Base-by-base conservation (phyloP, 257 asterid genomes). In the Osmanthus fragrans region DNA sequence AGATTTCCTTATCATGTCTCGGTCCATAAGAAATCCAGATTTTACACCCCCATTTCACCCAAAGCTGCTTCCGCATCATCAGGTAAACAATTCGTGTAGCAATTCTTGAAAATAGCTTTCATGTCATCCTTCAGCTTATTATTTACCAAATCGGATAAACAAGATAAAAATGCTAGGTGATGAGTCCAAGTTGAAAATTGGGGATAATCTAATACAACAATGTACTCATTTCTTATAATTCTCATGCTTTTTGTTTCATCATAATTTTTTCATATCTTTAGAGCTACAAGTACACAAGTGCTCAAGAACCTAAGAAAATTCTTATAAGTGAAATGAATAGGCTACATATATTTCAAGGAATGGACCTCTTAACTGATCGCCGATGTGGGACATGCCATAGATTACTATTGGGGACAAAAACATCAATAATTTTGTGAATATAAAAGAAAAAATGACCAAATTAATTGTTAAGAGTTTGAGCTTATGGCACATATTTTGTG, bases 61-160 rank as follows among this genome's bases (percentile, higher is more conserved):
- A 89, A 34, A 71, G 88, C 85, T 71, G 86, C 86, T 75, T 77
- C 91, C 8, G 88, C 92, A 73, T 82, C 87, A 79, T 74, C 92
- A 34, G 97, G 98, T 90, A 80, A 81, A 73, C 6, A 19, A 71
- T 58, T 27, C 71, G 13, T 51, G 51, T 45, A 12, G 49, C 66
- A 33, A 6, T 63, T 79, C n/a, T 12, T 67, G 30, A 13, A 23
- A 42, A 42, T 42, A 42, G 49, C 16, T 42, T 42, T 12, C 16
- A 11, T 42, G 16, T 42, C 49, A 11, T 42, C 16, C 49, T 42
- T 42, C 16, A 42, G 49, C 49, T 42, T 2, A 10, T 42, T 7
- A 37, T 37, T 7, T 37, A 42, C 16, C 49, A 11, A 42, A 42
- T 42, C 0, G 49, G 16, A 42, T 42, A 42, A 42, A 42, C 49